phyloP scores from a whole-genome alignment of 2,329 filamentous ascomycete genomes.

The Verticillium nubilum region DNA sequence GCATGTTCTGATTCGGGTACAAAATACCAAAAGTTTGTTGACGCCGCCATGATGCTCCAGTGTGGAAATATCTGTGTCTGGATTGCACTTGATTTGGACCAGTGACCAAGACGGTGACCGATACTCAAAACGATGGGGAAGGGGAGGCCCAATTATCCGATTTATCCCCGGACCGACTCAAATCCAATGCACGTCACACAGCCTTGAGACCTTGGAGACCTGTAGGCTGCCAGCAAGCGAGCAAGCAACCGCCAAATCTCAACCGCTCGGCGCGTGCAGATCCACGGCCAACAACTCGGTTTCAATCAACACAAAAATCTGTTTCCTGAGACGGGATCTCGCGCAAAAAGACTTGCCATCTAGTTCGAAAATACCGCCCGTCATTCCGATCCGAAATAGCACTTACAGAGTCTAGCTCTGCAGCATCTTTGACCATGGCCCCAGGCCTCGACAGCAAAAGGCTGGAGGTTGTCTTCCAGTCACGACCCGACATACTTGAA shows the following conservation, averaged over 20 bases:
- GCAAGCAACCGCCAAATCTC: not conserved
- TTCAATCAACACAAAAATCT: not conserved
- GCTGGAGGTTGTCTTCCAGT: conserved; percentile 46
- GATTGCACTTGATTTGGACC: too few relatives aligned
- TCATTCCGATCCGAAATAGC: not conserved
- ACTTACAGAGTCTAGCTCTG: not conserved
- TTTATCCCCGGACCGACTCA: not conserved
- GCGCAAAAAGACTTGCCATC: not conserved
- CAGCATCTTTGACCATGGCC: conserved; percentile 27
- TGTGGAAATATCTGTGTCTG: too few relatives aligned
- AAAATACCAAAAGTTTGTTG: too few relatives aligned
- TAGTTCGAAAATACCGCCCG: not conserved
- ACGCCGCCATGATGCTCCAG: too few relatives aligned
- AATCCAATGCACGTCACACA: not conserved
- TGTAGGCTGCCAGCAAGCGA: not conserved
- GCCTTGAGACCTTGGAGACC: not conserved
- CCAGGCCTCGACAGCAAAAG: conserved; percentile 42
- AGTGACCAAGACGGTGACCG: too few relatives aligned
- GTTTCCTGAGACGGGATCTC: not conserved
- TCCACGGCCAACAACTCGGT: not conserved
- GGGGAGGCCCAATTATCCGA: not conserved
- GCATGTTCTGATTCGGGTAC: too few relatives aligned
- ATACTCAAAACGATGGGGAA: not conserved
- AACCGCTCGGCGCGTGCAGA: not conserved
- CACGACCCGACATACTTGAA: conserved; percentile 50